A percentile compares a stretch with the other conserved stretches of the same genome.
These are phyloP conservation scores for Amphibolis antarctica DNA, from an alignment of 106 monocot species.

Conservation along the genomic window DNA sequence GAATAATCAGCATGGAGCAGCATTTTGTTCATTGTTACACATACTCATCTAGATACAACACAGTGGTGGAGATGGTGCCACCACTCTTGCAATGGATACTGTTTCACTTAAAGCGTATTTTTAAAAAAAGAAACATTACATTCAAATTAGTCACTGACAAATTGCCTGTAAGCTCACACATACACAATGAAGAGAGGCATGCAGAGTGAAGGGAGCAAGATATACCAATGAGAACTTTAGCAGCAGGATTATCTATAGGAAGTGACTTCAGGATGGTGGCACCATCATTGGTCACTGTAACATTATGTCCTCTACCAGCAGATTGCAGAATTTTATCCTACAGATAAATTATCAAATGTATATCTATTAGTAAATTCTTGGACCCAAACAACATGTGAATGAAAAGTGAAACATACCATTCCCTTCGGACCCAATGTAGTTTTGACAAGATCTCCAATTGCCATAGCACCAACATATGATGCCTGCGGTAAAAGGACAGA, in stretches of 20 bases:
- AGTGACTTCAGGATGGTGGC: conserved; percentile 97
- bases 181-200: no score
- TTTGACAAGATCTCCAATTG: conserved; percentile 92
- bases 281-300: conserved; percentile 98
- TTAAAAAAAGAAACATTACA: no score
- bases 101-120: no score
- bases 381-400: background rate
- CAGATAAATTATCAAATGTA: background rate
- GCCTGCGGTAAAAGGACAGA: conserved; percentile 34
- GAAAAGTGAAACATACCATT: conserved; percentile 52
- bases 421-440: conserved; percentile 97
- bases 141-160: no score
- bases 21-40: no score
- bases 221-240: conserved; percentile 96
- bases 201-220: conserved; percentile 4
- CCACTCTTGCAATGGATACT: no score
- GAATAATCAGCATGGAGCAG: no score
- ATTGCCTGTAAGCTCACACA: no score
- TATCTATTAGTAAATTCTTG: background rate
- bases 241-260: conserved; percentile 96
- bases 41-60: no score
- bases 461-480: conserved; percentile 92
- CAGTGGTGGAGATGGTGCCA: no score
- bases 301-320: conserved; percentile 74
- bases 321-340: conserved; percentile 98